Conservation (phyloP, 257 asterid genomes). For the Gentiana dahurica region DNA sequence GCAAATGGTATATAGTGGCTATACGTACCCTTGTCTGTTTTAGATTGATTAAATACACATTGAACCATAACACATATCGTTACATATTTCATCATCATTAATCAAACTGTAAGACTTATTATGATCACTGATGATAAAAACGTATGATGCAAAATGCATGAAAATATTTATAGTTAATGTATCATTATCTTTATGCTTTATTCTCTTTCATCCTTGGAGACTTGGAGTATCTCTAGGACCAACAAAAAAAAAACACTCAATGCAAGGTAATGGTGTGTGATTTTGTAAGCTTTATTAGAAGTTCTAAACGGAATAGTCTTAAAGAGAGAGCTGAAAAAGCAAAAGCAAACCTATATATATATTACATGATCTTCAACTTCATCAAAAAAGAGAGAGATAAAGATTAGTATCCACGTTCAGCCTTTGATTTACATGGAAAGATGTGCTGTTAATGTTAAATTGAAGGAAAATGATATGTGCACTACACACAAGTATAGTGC, state of each 20-base stretch:
- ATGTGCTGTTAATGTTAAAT: slow-evolving; percentile 39
- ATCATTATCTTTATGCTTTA: slow-evolving; percentile 18
- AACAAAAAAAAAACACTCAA: slow-evolving; percentile 28
- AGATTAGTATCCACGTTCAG: slow-evolving; percentile 12
- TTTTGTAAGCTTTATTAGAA: slow-evolving; percentile 57
- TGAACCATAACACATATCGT: too few species aligned
- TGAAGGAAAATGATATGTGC: slow-evolving; percentile 1
- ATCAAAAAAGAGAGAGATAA: slow-evolving; percentile 14
- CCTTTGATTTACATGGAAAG: slow-evolving; percentile 45
- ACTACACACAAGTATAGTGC: too few species aligned
- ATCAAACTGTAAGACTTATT: too few species aligned
- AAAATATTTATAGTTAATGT: too few species aligned
- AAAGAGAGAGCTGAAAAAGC: slow-evolving; percentile 58
- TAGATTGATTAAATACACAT: too few species aligned
- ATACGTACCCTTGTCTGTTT: too few species aligned
- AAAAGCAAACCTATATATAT: slow-evolving; percentile 43
- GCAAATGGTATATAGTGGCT: too few species aligned
- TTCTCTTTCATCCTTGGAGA: slow-evolving; percentile 30
- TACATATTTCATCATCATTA: too few species aligned
- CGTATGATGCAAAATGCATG: too few species aligned
- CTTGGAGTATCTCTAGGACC: slow-evolving; percentile 30
- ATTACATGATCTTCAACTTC: slow-evolving; percentile 62
- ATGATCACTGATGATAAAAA: too few species aligned
- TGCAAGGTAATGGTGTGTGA: slow-evolving; percentile 24
- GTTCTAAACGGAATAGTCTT: slow-evolving; percentile 53